A percentile compares a stretch with the other conserved stretches of the same genome.
These are phyloP conservation scores for Strigomonas culicis DNA, from an alignment of 208 protist genomes.

Conservation along the genomic window DNA sequence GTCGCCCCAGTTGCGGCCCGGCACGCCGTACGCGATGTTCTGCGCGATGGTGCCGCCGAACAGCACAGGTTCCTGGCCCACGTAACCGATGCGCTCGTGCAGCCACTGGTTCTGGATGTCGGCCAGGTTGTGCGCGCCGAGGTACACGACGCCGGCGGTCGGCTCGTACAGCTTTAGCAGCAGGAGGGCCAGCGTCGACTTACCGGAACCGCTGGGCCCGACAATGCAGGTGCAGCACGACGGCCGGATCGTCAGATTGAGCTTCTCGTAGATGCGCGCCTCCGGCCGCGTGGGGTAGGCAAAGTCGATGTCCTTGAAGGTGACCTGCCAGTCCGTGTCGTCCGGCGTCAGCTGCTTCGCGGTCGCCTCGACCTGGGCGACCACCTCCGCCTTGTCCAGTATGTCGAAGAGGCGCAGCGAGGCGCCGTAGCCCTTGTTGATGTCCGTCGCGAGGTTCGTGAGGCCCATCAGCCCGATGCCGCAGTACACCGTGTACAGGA, in stretches of 20 bases:
- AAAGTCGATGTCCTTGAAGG: slow-evolving; percentile 69
- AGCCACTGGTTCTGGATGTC: slow-evolving; percentile 75
- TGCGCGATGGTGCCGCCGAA: slow-evolving; percentile 84
- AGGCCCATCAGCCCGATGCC: slow-evolving; percentile 84
- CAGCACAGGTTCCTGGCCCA: slow-evolving; percentile 83
- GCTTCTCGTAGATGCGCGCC: slow-evolving; percentile 54
- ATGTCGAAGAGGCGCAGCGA: slow-evolving; percentile 81
- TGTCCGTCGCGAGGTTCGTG: slow-evolving; percentile 74
- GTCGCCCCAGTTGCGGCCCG: slow-evolving; percentile 71
- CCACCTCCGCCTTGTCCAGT: slow-evolving; percentile 52
- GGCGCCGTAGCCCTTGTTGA: slow-evolving; percentile 87
- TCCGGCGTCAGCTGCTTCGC: slow-evolving; percentile 40
- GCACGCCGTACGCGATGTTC: slow-evolving; percentile 86
- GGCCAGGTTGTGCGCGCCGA: slow-evolving; percentile 58
- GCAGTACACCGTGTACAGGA: slow-evolving; percentile 90
- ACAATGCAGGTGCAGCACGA: slow-evolving; percentile 79
- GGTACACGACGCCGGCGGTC: slow-evolving; percentile 42
- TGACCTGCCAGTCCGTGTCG: slow-evolving; percentile 52
- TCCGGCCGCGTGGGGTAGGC: slow-evolving; percentile 85
- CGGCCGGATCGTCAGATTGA: slow-evolving; percentile 63
- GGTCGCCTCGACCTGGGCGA: slow-evolving; percentile 31
- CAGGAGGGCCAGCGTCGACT: slow-evolving; percentile 79
- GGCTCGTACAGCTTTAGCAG: slow-evolving; percentile 86
- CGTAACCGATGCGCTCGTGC: slow-evolving; percentile 71
- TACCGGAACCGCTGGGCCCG: slow-evolving; percentile 77